Conservation (phyloP, 2,329 filamentous ascomycete genomes). For the Periconia sp. region DNA sequence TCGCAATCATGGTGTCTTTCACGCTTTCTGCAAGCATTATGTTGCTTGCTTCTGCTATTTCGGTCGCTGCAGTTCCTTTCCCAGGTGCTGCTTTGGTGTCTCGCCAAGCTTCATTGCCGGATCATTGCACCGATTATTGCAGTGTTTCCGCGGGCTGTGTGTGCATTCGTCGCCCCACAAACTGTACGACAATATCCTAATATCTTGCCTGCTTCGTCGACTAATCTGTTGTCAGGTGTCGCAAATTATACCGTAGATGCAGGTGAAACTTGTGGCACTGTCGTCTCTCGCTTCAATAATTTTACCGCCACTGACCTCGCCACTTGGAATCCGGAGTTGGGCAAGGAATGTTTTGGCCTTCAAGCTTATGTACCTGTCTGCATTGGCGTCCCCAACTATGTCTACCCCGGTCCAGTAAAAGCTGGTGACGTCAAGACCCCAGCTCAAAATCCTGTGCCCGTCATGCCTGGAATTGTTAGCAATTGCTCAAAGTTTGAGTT, state of each 20-base stretch:
- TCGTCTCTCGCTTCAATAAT: conserved; percentile 38
- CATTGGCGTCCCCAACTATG: conserved; percentile 31
- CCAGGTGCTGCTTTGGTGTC: conserved; percentile 5
- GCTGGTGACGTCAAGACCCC: conserved; percentile 24
- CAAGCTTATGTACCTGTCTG: conserved; percentile 42
- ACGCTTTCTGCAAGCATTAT: conserved; percentile 15
- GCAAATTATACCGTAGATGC: conserved; percentile 33
- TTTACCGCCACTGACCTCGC: conserved; percentile 43
- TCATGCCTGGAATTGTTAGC: conserved; percentile 34
- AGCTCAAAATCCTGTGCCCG: conserved; percentile 30
- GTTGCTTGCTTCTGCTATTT: conserved; percentile 17
- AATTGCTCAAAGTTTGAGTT: conserved; percentile 37
- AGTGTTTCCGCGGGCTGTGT: conserved; percentile 25
- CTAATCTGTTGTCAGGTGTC: conserved; percentile 10
- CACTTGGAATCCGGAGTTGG: conserved; percentile 42
- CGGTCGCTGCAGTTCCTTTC: conserved; percentile 11
- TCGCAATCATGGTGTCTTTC: conserved; percentile 23
- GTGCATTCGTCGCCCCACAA: conserved; percentile 27
- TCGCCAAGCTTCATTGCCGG: conserved; percentile 20
- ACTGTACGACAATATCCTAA: conserved; percentile 17
- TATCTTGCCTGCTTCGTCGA: not conserved
- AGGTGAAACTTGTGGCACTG: conserved; percentile 37
- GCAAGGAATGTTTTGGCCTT: conserved; percentile 34
- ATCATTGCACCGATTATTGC: conserved; percentile 26
- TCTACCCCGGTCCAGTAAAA: conserved; percentile 25